Conservation (phyloP, 371 early-diverging fungal species). For the Smittium culicis region DNA sequence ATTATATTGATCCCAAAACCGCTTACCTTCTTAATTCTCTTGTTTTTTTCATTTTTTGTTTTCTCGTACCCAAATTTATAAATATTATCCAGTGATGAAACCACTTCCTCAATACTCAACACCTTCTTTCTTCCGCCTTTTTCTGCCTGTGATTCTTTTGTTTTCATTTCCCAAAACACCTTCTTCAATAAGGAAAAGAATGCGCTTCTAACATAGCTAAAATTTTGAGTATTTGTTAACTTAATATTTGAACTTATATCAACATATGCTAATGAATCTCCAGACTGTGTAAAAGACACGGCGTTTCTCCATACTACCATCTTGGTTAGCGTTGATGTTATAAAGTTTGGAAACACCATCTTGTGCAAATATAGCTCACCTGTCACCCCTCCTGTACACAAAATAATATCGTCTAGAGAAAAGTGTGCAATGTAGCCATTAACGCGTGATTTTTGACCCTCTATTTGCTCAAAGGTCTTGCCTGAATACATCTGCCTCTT, state of each 20-base stretch:
- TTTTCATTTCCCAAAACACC: not conserved
- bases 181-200: not conserved
- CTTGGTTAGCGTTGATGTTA: not conserved
- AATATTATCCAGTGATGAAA: not conserved
- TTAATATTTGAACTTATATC: not conserved
- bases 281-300: not conserved
- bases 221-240: not conserved
- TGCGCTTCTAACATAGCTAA: not conserved
- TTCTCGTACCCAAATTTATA: not conserved
- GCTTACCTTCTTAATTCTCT: not conserved
- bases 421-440: not conserved
- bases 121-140: not conserved
- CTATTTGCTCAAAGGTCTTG: not conserved
- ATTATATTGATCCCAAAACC: not conserved
- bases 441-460: not conserved
- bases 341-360: not conserved
- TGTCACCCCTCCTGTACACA: not conserved
- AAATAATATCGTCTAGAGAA: not conserved
- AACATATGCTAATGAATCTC: not conserved
- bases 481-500: not conserved
- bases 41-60: not conserved
- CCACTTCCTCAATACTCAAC: not conserved
- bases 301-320: not conserved
- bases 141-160: not conserved
- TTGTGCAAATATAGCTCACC: not conserved